Evolutionary conservation across 2,329 filamentous ascomycete genomes (phyloP).

Genomic region (Hymenoscyphus fructigenus): DNA sequence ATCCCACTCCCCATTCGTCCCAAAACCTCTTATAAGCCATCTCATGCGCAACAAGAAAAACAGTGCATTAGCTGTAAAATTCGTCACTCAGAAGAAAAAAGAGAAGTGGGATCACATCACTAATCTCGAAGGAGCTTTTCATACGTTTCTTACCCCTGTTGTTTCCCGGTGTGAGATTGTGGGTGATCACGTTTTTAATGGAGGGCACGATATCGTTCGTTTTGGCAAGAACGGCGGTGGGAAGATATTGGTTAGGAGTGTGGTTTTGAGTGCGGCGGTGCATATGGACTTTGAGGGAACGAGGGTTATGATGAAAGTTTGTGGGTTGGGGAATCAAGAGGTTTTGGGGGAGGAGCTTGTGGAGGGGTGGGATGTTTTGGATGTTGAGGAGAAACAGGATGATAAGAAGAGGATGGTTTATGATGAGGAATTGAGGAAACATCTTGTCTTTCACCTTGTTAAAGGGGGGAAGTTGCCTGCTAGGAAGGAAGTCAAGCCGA

Average conservation of each 20-base stretch:
- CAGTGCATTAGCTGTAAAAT: constrained; percentile 27
- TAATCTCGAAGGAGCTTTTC: constrained; percentile 32
- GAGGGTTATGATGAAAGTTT: constrained; percentile 29
- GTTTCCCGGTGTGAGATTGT: constrained; percentile 24
- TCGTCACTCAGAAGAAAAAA: not conserved
- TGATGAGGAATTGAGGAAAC: constrained; percentile 22
- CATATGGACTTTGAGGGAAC: constrained; percentile 32
- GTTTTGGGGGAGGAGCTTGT: constrained; percentile 19
- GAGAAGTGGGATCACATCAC: constrained; percentile 23
- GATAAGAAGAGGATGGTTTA: constrained; percentile 19
- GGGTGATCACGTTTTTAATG: constrained; percentile 29
- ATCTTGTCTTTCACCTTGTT: constrained; percentile 30
- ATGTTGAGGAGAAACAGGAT: constrained; percentile 24
- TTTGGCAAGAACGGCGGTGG: constrained; percentile 16
- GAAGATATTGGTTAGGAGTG: constrained; percentile 19
- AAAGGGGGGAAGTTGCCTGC: constrained; percentile 16
- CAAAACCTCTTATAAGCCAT: constrained; percentile 16
- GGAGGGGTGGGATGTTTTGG: constrained; percentile 17
- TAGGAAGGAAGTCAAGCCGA: constrained; percentile 7
- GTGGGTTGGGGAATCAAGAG: constrained; percentile 16
- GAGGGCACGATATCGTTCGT: constrained; percentile 22
- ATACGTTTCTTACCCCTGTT: constrained; percentile 31
- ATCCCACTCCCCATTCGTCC: constrained; percentile 26
- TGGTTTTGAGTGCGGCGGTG: constrained; percentile 30
- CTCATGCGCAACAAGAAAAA: constrained; percentile 30